phyloP scores from a whole-genome alignment of 257 asterid genomes.

The Nicotiana tabacum region DNA sequence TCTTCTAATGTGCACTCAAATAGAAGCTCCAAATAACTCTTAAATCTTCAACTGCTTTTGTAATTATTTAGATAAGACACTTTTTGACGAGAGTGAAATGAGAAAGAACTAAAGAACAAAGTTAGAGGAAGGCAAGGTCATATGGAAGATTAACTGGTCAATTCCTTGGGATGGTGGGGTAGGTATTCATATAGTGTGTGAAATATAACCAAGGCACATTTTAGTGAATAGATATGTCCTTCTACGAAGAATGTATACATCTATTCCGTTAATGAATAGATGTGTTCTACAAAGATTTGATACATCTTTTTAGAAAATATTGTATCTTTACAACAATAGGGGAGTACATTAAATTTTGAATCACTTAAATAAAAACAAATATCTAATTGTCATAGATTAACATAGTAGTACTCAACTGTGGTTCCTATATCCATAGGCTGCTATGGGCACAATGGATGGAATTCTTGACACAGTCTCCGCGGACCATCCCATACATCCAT shows the following conservation, averaged over 20 bases:
- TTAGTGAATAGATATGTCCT: not conserved
- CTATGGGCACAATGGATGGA: conserved; percentile 41
- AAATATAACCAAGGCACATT: not conserved
- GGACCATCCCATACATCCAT: conserved; percentile 33
- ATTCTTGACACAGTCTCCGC: conserved; percentile 53
- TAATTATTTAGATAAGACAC: too few species aligned
- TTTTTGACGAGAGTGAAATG: too few species aligned
- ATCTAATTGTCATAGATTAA: not conserved
- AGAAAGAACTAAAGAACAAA: not conserved
- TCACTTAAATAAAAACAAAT: not conserved
- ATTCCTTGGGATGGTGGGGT: not conserved
- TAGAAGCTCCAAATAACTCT: not conserved
- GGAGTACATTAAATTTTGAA: too few species aligned
- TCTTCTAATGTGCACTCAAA: not conserved
- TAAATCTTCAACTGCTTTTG: not conserved
- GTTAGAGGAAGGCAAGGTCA: not conserved
- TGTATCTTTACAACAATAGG: not conserved
- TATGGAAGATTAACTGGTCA: not conserved
- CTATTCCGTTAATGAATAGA: too few species aligned
- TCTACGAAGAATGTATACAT: not conserved
- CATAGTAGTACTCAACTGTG: not conserved
- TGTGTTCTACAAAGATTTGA: not conserved
- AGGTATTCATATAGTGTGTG: too few species aligned
- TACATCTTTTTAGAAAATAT: not conserved
- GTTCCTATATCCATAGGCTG: conserved; percentile 31